Base-by-base conservation (phyloP, 257 asterid species). In the Dorcoceras hygrometricum region DNA sequence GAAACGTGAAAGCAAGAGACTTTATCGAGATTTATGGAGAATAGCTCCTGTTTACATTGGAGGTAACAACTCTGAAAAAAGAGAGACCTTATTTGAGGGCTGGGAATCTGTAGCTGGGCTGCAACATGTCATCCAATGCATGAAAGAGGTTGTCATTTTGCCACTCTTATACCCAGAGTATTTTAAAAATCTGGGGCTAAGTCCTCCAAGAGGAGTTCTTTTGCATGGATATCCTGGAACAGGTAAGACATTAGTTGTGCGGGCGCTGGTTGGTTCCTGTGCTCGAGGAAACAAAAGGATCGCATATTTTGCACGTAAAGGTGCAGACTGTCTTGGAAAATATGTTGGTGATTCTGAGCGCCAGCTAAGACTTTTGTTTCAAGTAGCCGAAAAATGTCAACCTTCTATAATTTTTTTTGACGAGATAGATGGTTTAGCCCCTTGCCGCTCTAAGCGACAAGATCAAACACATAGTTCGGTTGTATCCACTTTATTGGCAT, bases 61-160 rank as follows among this genome's bases (percentile, higher is more conserved):
- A 14, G 97, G 96, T 73, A 69, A 87, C 62, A 86, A 79, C 71
- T 64, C 81, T 39, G 84, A 79, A 62, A 46, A 46, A 46, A 73
- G 57, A 23, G 91, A 73, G 29, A 69, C 39, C 67, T 85, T 81
- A 68, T 85, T 81, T 74, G 86, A 82, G 74, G 99, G 96, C 61
- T 94, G 99, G 99, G 99, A 94, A 75, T 88, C 98, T 57, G 95
- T 94, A 73, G 99, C 99, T 67, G 99, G 99, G 67, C 88, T 94
- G 78, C 96, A 90, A 72, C 84, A 86, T 80, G 98, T 94, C 73
- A 86, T 88, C 76, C 93, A 78, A 59, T 94, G 98, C 91, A 87
- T 94, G 98, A 94, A 94, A 81, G 99, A 94, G 83, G 99, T 94
- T 71, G 98, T 88, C 74, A 88, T 90, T 73, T 78, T 94, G 79